A percentile compares a stretch with the other conserved stretches of the same genome.
Evolutionary conservation across 2,329 filamentous ascomycete species (phyloP).

Genomic region (Arthroderma sp.): DNA sequence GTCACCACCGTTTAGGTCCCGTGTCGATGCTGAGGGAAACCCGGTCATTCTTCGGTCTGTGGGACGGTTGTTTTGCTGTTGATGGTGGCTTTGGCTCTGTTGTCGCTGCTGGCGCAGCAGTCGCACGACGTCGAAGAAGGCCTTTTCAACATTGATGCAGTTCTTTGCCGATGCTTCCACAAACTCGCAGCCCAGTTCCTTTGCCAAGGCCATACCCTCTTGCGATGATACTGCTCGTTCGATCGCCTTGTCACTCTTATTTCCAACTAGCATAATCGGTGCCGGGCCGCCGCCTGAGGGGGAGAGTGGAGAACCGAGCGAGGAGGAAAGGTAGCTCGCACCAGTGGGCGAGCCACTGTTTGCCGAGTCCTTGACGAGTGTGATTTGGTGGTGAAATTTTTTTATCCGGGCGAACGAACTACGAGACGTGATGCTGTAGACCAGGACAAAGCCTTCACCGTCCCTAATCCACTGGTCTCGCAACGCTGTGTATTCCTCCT

Average conservation of each 20-base stretch:
- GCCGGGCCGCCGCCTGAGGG: conserved; percentile 47
- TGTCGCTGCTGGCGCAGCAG: conserved; percentile 76
- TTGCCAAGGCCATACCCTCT: conserved; percentile 81
- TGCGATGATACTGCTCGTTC: conserved; percentile 94
- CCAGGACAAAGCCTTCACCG: conserved; percentile 90
- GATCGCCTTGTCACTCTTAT: conserved; percentile 94
- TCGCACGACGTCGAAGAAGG: conserved; percentile 93
- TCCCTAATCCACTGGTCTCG: conserved; percentile 98
- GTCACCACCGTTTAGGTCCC: conserved; percentile 19
- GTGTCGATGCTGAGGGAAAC: conserved; percentile 13
- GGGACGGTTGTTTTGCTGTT: conserved; percentile 14
- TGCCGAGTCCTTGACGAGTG: conserved; percentile 83
- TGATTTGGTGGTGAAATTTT: conserved; percentile 92
- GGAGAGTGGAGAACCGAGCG: conserved; percentile 29
- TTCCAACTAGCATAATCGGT: conserved; percentile 95
- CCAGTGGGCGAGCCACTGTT: conserved; percentile 42
- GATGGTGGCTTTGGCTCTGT: conserved; percentile 21
- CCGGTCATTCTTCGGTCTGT: conserved; percentile 26
- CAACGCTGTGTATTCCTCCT: conserved; percentile 95
- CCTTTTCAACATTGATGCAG: conserved; percentile 96
- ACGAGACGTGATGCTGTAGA: conserved; percentile 96
- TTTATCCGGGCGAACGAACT: conserved; percentile 92
- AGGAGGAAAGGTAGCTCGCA: conserved; percentile 38
- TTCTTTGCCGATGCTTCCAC: conserved; percentile 96
- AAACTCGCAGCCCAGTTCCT: conserved; percentile 88